These are phyloP conservation scores for Marchantia polymorpha DNA, from an alignment of 225 moss, liverwort and hornwort species.

Conservation along the genomic window DNA sequence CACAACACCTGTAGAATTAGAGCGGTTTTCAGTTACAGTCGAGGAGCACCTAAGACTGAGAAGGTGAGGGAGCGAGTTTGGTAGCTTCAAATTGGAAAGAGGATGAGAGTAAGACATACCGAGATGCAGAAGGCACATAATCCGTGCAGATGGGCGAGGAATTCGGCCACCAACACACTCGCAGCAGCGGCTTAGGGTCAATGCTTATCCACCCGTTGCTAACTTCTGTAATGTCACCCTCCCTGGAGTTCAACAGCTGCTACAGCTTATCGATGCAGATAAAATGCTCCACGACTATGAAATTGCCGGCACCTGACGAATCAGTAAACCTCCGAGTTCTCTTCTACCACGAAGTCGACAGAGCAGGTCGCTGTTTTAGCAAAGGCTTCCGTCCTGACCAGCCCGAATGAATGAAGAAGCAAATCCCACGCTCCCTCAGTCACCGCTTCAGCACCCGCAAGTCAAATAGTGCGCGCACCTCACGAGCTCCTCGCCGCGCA, in stretches of 20 bases:
- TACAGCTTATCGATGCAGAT: not conserved
- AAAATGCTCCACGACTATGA: not conserved
- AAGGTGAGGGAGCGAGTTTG: not conserved
- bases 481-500: constrained; percentile 4
- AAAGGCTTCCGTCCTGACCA: constrained; percentile 3
- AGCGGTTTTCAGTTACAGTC: not conserved
- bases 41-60: not conserved
- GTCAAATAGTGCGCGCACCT: not conserved
- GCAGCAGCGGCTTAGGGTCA: no score
- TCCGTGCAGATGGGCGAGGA: not conserved
- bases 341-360: not conserved
- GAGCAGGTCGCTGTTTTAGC: not conserved
- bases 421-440: constrained; percentile 4
- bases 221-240: not conserved
- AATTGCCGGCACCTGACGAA: not conserved
- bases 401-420: not conserved
- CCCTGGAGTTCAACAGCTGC: not conserved
- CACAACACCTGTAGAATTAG: not conserved
- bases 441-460: constrained; percentile 8
- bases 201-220: not conserved
- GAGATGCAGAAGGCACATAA: not conserved
- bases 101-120: constrained; percentile 1
- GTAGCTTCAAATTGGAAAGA: not conserved
- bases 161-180: not conserved
- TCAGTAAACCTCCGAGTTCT: not conserved